Base-by-base conservation (phyloP, 805 yeast species). In the Isabelozyma gotoi region DNA sequence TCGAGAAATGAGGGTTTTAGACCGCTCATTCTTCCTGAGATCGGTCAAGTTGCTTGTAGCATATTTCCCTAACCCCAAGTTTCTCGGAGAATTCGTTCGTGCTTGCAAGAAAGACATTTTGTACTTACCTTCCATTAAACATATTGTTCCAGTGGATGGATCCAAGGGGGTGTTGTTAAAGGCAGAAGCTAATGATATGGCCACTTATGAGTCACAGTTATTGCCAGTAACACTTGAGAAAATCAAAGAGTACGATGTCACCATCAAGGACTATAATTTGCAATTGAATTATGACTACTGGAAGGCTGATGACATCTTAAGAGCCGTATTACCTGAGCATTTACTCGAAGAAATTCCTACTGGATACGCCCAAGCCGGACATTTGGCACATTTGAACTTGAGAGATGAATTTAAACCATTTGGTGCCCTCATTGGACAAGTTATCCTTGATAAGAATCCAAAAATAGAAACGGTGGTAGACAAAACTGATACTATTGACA, bases 331-430 rank as follows among this genome's bases (percentile, higher is more conserved):
- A 36, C 99, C 99, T 0, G 84, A 78, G 36, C 73, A 81, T 15
- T 62, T 81, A 16, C 64, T 80, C 5, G 83, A 78, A 34, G 96
- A 89, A 44, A 72, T 85, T 7, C 99, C 99, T 0, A 74, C 94
- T 1, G 95, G 98, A 0, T 94, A 87, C 62, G 88, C 98, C 1
- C 81, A 82, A 31, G 95, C 96, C 0, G 99, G 99, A 0, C 98
- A 94, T 65, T 78, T 94, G 45, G 99, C 98, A 0, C 99, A 94
- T 64, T 65, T 95, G 57, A 94, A 94, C 56, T 64, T 94, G 34
- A 74, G 90, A 36, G 85, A 84, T 33, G 94, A 88, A 57, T 94
- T 84, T 67, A 82, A 88, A 57, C 95, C 95, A 1, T 92, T 76
- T 59, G 91, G 86, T 38, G 50, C 68, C 1, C 60, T 94, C 15